Percentiles rank a stretch among this genome's conserved stretches.
Conservation (phyloP, 2,329 filamentous ascomycete species). For the Cladobotryum mycophilum region DNA sequence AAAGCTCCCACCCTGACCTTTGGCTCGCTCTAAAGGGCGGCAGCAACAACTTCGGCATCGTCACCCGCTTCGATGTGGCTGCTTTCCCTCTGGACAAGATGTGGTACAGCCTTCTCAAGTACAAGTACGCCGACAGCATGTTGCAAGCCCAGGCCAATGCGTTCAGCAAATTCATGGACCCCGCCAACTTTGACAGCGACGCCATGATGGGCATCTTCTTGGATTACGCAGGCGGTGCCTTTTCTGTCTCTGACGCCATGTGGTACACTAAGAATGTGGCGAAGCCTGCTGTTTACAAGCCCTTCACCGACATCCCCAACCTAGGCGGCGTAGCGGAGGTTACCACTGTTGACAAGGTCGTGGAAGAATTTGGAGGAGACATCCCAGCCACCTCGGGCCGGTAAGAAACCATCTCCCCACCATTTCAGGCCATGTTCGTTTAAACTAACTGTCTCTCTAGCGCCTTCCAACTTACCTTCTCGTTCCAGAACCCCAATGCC, state of each 20-base stretch:
- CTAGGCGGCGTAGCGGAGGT: slow-evolving; percentile 6
- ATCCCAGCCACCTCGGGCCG: slow-evolving; percentile 4
- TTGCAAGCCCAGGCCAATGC: slow-evolving; percentile 8
- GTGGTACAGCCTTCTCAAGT: slow-evolving; percentile 18
- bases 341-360: slow-evolving; percentile 8
- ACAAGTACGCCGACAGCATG: slow-evolving; percentile 10
- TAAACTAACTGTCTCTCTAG: not conserved
- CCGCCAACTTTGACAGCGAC: slow-evolving; percentile 15
- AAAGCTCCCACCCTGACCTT: slow-evolving; percentile 29
- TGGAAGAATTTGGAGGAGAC: slow-evolving; percentile 4
- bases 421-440: too few species aligned
- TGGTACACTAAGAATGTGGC: slow-evolving; percentile 1
- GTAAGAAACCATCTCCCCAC: not conserved
- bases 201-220: slow-evolving; percentile 7
- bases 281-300: slow-evolving; percentile 3
- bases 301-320: slow-evolving; percentile 5
- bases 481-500: not conserved
- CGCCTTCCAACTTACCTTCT: not conserved
- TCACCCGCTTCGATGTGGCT: slow-evolving; percentile 21
- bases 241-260: slow-evolving; percentile 15
- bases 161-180: slow-evolving; percentile 14
- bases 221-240: not conserved
- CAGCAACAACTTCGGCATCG: slow-evolving; percentile 36
- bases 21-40: slow-evolving; percentile 41
- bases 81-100: slow-evolving; percentile 14